Evolutionary conservation across 1,284 basidiomycete genomes (phyloP), one percentile per base, ranked within the genome.

Genomic region (Marasmius sp.): DNA sequence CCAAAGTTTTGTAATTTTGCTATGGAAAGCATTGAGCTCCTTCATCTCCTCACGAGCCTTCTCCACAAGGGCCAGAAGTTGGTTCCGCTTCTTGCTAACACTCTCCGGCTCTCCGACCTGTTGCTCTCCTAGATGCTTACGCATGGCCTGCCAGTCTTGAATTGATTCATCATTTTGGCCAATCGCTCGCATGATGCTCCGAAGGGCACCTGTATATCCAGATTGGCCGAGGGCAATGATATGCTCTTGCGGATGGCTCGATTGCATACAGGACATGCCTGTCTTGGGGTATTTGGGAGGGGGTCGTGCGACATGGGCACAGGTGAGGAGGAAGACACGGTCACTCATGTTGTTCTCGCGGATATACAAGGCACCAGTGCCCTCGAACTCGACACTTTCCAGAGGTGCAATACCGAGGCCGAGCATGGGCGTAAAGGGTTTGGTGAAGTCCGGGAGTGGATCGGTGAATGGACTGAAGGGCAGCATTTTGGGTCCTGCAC

Each of bases 1-100:
- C 74, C 73, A 76, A 58, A 71, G 36, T 36, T 14, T 70, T 11
- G 10, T 18, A 59, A 77, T 67, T n/a, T 76, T 69, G 0, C 12
- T 34, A 57, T 52, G 63, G 3, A 77, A 68, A 60, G 54, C 62
- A 37, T 69, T 39, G 62, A 74, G 61, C 10, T 43, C 65, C 59
- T 52, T 65, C 53, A 58, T 60, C 49, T 50, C 48, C 51, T 61
- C 54, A 51, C 66, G 58, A 12, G 34, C 47, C 63, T 63, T 45
- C 39, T 68, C 45, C 55, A 64, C 67, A 12, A 52, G 68, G 65
- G 49, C 58, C 71, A 65, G 68, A 68, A 45, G 65, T 61, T 63
- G 69, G 65, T 6, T 53, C 43, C 61, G 63, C 52, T 39, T 41
- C 60, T 67, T 54, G 27, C 55, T 27, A 18, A 16, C 22, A 71